phyloP scores from a whole-genome alignment of 345 rosid genomes.

The Salix suchowensis region DNA sequence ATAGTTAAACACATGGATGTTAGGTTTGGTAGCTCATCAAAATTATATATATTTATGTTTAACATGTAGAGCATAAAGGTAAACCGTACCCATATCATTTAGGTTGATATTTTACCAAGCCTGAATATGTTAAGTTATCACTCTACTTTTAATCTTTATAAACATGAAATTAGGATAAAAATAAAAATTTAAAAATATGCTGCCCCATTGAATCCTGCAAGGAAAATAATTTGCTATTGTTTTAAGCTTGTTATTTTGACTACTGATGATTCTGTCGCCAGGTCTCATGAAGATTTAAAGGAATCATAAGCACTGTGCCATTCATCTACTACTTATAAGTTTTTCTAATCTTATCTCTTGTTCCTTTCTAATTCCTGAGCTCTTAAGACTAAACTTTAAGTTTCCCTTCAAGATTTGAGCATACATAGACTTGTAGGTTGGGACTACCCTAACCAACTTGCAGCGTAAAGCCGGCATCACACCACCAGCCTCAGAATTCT shows the following conservation, averaged over 20 bases:
- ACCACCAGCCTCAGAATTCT: conserved; percentile 36
- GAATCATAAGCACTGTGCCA: background rate
- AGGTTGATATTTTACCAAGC: too few relatives aligned
- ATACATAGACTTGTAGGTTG: conserved; percentile 24
- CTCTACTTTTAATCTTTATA: too few relatives aligned
- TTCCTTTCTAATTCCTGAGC: conserved; percentile 5
- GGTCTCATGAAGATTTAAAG: background rate
- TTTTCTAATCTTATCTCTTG: background rate
- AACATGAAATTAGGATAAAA: too few relatives aligned
- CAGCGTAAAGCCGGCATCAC: conserved; percentile 33
- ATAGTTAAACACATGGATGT: too few relatives aligned
- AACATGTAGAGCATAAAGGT: too few relatives aligned
- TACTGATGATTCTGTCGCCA: background rate
- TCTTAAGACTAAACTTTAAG: conserved; percentile 21
- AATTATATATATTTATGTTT: too few relatives aligned
- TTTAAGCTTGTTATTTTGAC: background rate
- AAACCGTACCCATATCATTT: too few relatives aligned
- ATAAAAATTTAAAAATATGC: too few relatives aligned
- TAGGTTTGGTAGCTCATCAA: too few relatives aligned
- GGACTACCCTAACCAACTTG: conserved; percentile 53
- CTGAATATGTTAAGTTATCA: too few relatives aligned
- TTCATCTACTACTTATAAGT: background rate
- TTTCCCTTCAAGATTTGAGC: conserved; percentile 28
- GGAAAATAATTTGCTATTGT: background rate
- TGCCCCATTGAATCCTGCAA: too few relatives aligned